Percentiles rank a stretch among this genome's conserved stretches.
Conservation (phyloP, 345 rosid genomes). For the Populus pruinosa region DNA sequence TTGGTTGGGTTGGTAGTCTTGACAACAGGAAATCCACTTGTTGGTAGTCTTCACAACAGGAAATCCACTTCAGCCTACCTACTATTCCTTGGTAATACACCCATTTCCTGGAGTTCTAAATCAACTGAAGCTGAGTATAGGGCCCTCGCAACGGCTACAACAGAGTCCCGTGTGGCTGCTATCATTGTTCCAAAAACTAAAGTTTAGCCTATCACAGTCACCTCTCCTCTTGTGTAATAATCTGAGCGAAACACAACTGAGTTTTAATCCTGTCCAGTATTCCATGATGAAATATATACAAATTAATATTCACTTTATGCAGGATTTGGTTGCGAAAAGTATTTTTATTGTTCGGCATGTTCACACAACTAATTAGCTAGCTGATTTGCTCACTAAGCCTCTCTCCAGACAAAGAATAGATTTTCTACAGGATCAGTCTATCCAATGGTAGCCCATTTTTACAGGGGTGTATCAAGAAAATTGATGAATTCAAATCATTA, state of each 20-base stretch:
- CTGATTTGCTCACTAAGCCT: background rate
- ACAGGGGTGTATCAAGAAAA: background rate
- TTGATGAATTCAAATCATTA: background rate
- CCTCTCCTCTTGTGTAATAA: background rate
- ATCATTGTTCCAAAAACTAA: background rate
- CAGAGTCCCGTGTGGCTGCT: background rate
- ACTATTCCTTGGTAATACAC: background rate
- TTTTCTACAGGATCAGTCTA: background rate
- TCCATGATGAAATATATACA: background rate
- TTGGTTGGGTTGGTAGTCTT: too few relatives aligned
- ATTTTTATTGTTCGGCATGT: background rate
- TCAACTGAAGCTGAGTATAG: background rate
- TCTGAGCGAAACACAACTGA: background rate
- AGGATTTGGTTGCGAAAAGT: background rate
- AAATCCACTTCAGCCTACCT: background rate
- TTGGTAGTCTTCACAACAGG: too few relatives aligned
- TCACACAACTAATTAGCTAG: background rate
- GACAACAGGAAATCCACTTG: too few relatives aligned
- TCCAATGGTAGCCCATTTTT: background rate
- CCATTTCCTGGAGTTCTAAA: background rate
- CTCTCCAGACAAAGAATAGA: fast-evolving
- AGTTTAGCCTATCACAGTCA: background rate
- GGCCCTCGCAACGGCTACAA: background rate
- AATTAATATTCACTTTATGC: background rate
- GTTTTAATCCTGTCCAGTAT: background rate